Evolutionary conservation across 73 alveolate species (phyloP).

Genomic region (Halteria grandinella): DNA sequence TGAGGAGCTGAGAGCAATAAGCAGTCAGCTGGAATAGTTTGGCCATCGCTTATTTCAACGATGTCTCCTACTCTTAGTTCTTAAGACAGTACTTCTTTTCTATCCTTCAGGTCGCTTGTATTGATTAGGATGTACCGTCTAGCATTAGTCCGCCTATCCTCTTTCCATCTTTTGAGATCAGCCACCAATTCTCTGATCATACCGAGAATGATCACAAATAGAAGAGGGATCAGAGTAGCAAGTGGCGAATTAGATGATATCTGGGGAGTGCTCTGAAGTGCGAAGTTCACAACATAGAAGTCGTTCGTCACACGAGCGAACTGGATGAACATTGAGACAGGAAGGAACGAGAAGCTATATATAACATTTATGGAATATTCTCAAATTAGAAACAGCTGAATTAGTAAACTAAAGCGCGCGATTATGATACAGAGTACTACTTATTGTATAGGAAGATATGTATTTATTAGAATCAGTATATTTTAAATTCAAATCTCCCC

Average conservation of each 20-base stretch:
- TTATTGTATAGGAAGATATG: too few species aligned
- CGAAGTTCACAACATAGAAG: slow-evolving; percentile 19
- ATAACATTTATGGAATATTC: too few species aligned
- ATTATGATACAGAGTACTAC: too few species aligned
- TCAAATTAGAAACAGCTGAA: too few species aligned
- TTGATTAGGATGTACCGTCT: neutral
- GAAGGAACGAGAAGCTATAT: slow-evolving; percentile 27
- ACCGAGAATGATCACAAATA: slow-evolving; percentile 21
- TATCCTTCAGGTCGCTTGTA: neutral
- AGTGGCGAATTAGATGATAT: slow-evolving; percentile 30
- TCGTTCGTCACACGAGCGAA: slow-evolving; percentile 8
- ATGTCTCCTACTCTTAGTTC: slow-evolving; percentile 42
- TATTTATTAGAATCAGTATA: too few species aligned
- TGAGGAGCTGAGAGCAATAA: neutral
- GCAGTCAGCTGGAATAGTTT: slow-evolving; percentile 51
- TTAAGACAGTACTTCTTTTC: neutral
- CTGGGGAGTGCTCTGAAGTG: slow-evolving; percentile 20
- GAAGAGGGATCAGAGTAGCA: slow-evolving; percentile 29
- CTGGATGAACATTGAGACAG: slow-evolving; percentile 23
- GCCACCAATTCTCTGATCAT: slow-evolving; percentile 47
- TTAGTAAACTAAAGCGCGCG: too few species aligned
- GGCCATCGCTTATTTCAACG: neutral
- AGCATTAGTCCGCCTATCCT: slow-evolving; percentile 14
- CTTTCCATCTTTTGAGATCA: slow-evolving; percentile 41
- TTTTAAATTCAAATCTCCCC: too few species aligned